Base-by-base conservation (phyloP, 2,329 filamentous ascomycete species). In the Cladosporium sp. region DNA sequence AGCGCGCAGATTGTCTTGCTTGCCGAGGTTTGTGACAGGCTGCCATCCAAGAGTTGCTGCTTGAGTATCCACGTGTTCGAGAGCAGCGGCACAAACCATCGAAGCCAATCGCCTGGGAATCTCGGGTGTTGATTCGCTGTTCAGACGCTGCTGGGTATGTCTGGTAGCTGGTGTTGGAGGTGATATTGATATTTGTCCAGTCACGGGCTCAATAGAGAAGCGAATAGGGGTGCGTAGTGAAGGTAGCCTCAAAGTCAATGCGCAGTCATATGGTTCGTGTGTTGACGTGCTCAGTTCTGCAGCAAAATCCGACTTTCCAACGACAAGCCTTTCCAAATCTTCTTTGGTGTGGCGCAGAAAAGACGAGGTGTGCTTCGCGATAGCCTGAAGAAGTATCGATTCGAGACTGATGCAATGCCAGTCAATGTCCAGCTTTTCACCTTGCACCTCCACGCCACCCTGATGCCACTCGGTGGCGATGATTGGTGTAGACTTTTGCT, bases 401-500 rank as follows among this genome's bases (percentile, higher is more conserved):
- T 96, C 89, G 43, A 88, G 78, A 2, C 87, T 93, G 18, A 97
- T 75, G 11, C 78, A 73, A 37, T 80, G 72, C 40, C 79, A 72
- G 62, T 95, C 80, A 29, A 96, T 75, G 2, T 77, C 66, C 22
- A 96, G 76, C 34, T 81, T 71, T n/a, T 75, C 71, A 51, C 86
- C 80, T 55, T 80, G 78, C 36, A 90, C 81, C 64, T 92, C 87
- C 59, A 86, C 84, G 56, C 84, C 85, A 62, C 92, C 85, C 51
- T 88, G 83, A 67, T 95, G 90, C 92, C 93, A 99, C 57, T 89
- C 84, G 34, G 85, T 71, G 2, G 73, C 77, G 40, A 93, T 56
- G 13, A 61, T 62, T 5, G 62, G 56, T 12, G 58, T 64, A 11
- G 58, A 29, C 2, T 53, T 55, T 63, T 67, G 44, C 58, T 63